Evolutionary conservation across 2,329 filamentous ascomycete genomes (phyloP), one percentile per base, ranked within the genome.

Genomic region (Neopestalotiopsis rosae): DNA sequence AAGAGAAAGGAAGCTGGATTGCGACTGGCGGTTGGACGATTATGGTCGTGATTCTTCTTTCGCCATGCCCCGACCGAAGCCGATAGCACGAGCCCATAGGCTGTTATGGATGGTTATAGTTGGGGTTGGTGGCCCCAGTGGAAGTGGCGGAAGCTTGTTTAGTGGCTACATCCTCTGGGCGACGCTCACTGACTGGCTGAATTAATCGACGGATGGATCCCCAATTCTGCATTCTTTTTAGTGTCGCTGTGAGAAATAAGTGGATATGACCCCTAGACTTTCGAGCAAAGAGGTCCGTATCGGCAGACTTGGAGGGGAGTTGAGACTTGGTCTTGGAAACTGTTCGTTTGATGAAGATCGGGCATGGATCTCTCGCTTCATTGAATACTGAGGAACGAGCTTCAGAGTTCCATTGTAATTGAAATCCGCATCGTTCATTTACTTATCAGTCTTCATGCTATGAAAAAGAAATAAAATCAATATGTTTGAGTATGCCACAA

Each of bases 131-230:
- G 2, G n/a, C 45, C 17, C 45, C 24, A 28, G 24, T 28, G 24
- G 24, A 28, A 7, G 4, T 52, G 10, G 45, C 45, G 45, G 45
- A 52, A 52, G 45, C 45, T 52, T 52, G 45, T 52, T 52, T 52
- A 52, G 45, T 52, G 45, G 9, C n/a, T n/a, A 52, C 17, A 13
- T 9, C 45, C 45, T 20, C 20, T 9, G n/a, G 45, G 20, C 6
- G 45, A 52, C 45, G 45, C 45, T 52, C 45, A 52, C 4, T 52
- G 45, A 52, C 17, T 52, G 45, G 45, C 45, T 52, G 45, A 24
- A 52, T 52, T 52, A 52, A 52, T 52, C 45, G 45, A 52, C 45
- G 45, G 45, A 52, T 24, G 45, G 45, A 52, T 52, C 45, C n/a
- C 45, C 45, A 52, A n/a, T 4, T 2, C 24, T 17, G 9, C 57